Evolutionary conservation across 768 basidiomycete species (phyloP).

Genomic region (Boletus huronensis): DNA sequence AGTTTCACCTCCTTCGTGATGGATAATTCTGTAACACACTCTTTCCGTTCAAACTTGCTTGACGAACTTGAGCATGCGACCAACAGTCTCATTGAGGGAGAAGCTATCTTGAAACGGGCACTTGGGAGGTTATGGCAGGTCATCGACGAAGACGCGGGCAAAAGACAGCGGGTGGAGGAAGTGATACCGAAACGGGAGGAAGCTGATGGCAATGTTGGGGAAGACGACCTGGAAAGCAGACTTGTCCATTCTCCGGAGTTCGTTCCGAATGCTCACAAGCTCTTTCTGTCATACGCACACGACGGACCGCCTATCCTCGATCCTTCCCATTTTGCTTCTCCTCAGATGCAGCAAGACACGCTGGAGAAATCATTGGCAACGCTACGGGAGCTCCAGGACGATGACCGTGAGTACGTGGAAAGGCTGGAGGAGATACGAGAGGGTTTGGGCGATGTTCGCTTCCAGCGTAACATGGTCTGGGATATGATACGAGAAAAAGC

Average conservation of each 20-base stretch:
- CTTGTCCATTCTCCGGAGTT: slow-evolving; percentile 65
- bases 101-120: slow-evolving; percentile 67
- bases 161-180: slow-evolving; percentile 31
- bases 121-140: slow-evolving; percentile 80
- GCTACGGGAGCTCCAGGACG: slow-evolving; percentile 79
- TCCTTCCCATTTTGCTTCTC: slow-evolving; percentile 59
- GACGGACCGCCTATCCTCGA: slow-evolving; percentile 48
- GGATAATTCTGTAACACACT: slow-evolving; percentile 79
- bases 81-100: slow-evolving; percentile 81
- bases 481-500: slow-evolving; percentile 70
- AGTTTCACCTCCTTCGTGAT: slow-evolving; percentile 82
- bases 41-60: slow-evolving; percentile 74
- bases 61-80: slow-evolving; percentile 81
- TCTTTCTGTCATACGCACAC: slow-evolving; percentile 57
- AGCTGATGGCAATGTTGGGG: slow-evolving; percentile 51
- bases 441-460: slow-evolving; percentile 68
- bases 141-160: slow-evolving; percentile 66
- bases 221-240: slow-evolving; percentile 38
- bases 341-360: slow-evolving; percentile 63
- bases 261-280: slow-evolving; percentile 60
- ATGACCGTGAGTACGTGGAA: slow-evolving; percentile 83
- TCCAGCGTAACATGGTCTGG: slow-evolving; percentile 75
- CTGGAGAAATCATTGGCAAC: slow-evolving; percentile 73
- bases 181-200: slow-evolving; percentile 68
- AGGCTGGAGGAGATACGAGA: slow-evolving; percentile 82